Evolutionary conservation across 345 rosid species (phyloP).

Genomic region (Salix viminalis): DNA sequence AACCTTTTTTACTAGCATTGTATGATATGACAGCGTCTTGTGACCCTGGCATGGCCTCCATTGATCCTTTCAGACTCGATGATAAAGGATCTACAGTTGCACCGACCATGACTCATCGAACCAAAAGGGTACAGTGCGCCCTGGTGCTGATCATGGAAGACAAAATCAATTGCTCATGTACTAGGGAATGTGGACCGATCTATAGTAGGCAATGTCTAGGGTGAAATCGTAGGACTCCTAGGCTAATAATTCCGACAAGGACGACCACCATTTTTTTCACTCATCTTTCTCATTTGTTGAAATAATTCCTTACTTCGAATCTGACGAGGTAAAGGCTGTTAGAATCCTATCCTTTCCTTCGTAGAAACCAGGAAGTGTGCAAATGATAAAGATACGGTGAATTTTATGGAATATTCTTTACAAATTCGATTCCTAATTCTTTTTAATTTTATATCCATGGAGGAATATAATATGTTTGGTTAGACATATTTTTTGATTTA

Average conservation of each 20-base stretch:
- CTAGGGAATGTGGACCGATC: not conserved
- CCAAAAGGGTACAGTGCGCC: not conserved
- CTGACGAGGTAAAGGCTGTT: too few relatives aligned
- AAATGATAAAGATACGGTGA: too few relatives aligned
- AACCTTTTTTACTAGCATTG: not conserved
- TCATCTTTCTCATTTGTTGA: not conserved
- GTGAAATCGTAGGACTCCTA: not conserved
- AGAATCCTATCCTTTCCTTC: not conserved
- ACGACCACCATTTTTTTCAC: not conserved
- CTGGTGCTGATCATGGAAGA: not conserved
- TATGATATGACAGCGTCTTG: not conserved
- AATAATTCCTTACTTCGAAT: not conserved
- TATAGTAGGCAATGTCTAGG: not conserved
- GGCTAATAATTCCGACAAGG: slow-evolving; percentile 2
- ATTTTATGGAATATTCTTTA: too few relatives aligned
- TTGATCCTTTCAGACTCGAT: not conserved
- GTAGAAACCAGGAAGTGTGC: too few relatives aligned
- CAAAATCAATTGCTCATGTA: not conserved
- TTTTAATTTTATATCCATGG: too few relatives aligned
- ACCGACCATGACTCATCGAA: slow-evolving; percentile 4
- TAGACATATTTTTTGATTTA: too few relatives aligned
- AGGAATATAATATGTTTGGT: too few relatives aligned
- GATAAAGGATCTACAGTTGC: not conserved
- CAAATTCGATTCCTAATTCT: too few relatives aligned
- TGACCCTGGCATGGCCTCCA: not conserved